A percentile compares a stretch with the other conserved stretches of the same genome.
These are phyloP conservation scores for Fonsecaea pedrosoi DNA, from an alignment of 2,329 filamentous ascomycete species.

Conservation along the genomic window DNA sequence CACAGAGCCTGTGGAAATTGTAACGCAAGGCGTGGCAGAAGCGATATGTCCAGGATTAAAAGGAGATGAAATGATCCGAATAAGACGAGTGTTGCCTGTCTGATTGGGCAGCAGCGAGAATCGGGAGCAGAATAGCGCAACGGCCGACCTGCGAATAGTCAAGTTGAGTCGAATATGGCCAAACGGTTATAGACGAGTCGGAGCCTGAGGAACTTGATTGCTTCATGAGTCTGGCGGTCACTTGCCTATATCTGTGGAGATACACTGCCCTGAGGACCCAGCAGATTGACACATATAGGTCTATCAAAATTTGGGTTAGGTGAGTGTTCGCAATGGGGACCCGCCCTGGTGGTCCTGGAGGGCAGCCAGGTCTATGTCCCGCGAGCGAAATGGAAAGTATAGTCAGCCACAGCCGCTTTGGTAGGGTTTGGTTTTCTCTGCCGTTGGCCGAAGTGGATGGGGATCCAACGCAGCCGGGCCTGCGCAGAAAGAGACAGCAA, in stretches of 20 bases:
- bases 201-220: constrained; percentile 20
- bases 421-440: constrained; percentile 11
- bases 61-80: constrained; percentile 30
- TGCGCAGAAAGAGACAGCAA: constrained; percentile 11
- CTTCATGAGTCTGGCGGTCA: constrained; percentile 16
- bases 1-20: constrained; percentile 10
- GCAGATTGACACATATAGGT: constrained; percentile 21
- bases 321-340: constrained; percentile 26
- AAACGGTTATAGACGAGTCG: constrained; percentile 22
- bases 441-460: constrained; percentile 25
- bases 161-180: constrained; percentile 23
- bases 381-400: constrained; percentile 17
- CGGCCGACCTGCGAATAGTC: constrained; percentile 30
- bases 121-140: constrained; percentile 32
- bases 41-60: constrained; percentile 24
- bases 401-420: constrained; percentile 26
- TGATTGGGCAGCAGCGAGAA: constrained; percentile 33
- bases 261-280: constrained; percentile 20
- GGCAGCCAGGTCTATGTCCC: constrained; percentile 24
- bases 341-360: constrained; percentile 17
- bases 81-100: constrained; percentile 11
- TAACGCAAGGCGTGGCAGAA: constrained; percentile 18
- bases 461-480: constrained; percentile 12
- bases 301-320: constrained; percentile 21
- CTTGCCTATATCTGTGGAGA: constrained; percentile 30